Percentiles rank a stretch among this genome's conserved stretches.
Evolutionary conservation across 176 grass and related monocot genomes (phyloP).

Genomic region (Musa schizocarpa): DNA sequence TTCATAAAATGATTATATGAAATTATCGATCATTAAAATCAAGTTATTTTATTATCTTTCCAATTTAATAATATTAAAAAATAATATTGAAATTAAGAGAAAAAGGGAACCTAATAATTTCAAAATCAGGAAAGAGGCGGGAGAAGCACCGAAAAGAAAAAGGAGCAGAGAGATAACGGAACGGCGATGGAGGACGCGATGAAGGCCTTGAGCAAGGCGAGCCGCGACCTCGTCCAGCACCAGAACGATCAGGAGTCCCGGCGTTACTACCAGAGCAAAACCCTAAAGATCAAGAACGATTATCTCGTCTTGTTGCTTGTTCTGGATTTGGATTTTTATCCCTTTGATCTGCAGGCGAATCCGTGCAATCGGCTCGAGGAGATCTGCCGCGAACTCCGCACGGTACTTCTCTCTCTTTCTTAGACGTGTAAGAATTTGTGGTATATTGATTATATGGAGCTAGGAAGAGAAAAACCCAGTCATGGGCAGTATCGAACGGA

Average conservation of each 20-base stretch:
- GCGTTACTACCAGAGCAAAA: conserved; percentile 30
- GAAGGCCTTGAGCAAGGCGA: conserved; percentile 40
- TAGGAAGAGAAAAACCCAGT: background rate
- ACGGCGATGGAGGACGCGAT: conserved; percentile 47
- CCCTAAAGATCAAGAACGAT: background rate
- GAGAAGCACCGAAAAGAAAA: background rate
- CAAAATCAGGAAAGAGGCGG: background rate
- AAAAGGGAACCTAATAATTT: too few species aligned
- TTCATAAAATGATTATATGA: too few species aligned
- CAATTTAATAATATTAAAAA: too few species aligned
- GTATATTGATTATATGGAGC: background rate
- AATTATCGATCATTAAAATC: too few species aligned
- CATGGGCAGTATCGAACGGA: background rate
- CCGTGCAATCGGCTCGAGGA: conserved; percentile 71
- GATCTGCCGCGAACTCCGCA: conserved; percentile 51
- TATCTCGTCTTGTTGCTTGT: background rate
- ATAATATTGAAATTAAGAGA: too few species aligned
- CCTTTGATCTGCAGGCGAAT: conserved; percentile 35
- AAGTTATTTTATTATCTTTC: too few species aligned
- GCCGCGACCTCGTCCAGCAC: conserved; percentile 48
- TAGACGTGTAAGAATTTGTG: background rate
- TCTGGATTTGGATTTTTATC: background rate
- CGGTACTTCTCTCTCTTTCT: conserved; percentile 8
- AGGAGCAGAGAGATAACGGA: conserved; percentile 14
- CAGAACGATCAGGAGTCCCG: conserved; percentile 60